Evolutionary conservation across 768 basidiomycete genomes (phyloP).

Genomic region (Dictyophora rubrovolvata): DNA sequence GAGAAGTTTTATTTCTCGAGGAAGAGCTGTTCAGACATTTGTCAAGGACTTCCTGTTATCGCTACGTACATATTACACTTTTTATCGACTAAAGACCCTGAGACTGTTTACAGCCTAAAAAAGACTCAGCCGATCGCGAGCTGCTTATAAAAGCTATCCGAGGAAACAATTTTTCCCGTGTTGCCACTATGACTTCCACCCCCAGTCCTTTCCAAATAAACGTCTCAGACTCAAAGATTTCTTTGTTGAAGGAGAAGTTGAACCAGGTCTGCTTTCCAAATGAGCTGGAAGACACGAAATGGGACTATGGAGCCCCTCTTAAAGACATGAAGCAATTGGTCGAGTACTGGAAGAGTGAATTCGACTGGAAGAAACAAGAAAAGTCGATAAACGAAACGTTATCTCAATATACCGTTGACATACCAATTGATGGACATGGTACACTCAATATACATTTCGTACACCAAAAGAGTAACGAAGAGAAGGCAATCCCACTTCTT

Average conservation of each 20-base stretch:
- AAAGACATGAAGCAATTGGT: conserved; percentile 38
- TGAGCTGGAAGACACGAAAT: conserved; percentile 37
- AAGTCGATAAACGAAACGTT: conserved; percentile 38
- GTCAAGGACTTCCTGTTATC: too few relatives aligned
- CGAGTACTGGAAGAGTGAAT: conserved; percentile 40
- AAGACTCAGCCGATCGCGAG: too few relatives aligned
- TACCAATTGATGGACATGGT: conserved; percentile 38
- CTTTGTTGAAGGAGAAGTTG: conserved; percentile 35
- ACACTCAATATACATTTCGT: conserved; percentile 50
- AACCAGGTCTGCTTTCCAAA: conserved; percentile 41
- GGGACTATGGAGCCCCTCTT: conserved; percentile 45
- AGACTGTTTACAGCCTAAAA: too few relatives aligned
- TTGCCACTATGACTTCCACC: not conserved
- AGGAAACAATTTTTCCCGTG: too few relatives aligned
- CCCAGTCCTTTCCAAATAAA: conserved; percentile 34
- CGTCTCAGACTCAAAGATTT: conserved; percentile 33
- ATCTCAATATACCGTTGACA: conserved; percentile 44
- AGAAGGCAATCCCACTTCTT: conserved; percentile 44
- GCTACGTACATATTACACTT: too few relatives aligned
- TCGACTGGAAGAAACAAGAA: conserved; percentile 49
- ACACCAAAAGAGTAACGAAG: conserved; percentile 33
- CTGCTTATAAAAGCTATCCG: too few relatives aligned
- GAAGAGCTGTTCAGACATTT: too few relatives aligned
- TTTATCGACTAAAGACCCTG: too few relatives aligned
- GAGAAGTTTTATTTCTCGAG: too few relatives aligned